These are phyloP conservation scores for Lactifluus piperatus DNA, from an alignment of 768 basidiomycete genomes.

Conservation along the genomic window DNA sequence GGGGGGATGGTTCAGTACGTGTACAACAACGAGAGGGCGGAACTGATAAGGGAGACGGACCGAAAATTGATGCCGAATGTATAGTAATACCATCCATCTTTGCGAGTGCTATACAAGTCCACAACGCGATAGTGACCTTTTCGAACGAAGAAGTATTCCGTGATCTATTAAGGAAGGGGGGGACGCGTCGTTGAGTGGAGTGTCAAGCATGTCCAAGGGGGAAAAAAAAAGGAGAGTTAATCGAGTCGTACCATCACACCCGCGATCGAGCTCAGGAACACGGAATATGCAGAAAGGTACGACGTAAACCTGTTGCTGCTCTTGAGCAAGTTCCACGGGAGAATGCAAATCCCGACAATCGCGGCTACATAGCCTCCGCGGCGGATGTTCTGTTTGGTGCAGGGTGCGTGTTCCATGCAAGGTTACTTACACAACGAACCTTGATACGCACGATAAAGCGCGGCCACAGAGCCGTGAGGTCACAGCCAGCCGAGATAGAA, in stretches of 20 bases:
- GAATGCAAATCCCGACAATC: conserved; percentile 63
- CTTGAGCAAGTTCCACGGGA: conserved; percentile 70
- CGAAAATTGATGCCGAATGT: conserved; percentile 65
- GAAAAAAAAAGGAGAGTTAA: neutral
- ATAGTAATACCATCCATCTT: conserved; percentile 68
- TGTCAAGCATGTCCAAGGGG: neutral
- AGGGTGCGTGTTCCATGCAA: neutral
- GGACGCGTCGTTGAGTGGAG: neutral
- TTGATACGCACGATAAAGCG: conserved; percentile 53
- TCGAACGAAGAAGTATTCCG: conserved; percentile 70
- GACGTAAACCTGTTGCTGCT: conserved; percentile 69
- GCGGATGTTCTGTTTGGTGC: conserved; percentile 60
- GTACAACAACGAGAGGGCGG: neutral
- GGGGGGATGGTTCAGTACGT: neutral
- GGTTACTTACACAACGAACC: neutral
- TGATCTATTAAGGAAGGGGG: conserved; percentile 38
- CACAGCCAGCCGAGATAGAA: conserved; percentile 75
- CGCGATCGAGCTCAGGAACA: conserved; percentile 73
- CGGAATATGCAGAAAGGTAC: conserved; percentile 75
- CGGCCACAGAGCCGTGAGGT: conserved; percentile 70
- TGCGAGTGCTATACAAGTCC: conserved; percentile 54
- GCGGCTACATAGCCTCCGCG: conserved; percentile 81
- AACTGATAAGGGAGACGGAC: conserved; percentile 25
- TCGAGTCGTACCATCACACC: conserved; percentile 58
- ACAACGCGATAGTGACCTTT: conserved; percentile 61